Evolutionary conservation across 2,329 filamentous ascomycete genomes (phyloP).

Genomic region (Plenodomus biglobosus): DNA sequence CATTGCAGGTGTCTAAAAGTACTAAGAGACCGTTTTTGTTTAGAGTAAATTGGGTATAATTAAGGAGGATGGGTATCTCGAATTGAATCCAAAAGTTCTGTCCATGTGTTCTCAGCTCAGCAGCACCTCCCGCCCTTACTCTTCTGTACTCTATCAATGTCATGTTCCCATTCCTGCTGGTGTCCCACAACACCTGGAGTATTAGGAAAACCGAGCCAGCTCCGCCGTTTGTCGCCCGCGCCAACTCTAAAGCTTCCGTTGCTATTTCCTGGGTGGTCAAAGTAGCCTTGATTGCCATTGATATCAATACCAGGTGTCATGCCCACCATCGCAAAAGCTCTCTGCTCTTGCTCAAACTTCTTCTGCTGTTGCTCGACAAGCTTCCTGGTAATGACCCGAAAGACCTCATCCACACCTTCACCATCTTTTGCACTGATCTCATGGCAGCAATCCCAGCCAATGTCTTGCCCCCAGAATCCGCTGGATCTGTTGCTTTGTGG

Average conservation of each 20-base stretch:
- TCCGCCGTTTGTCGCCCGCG: slow-evolving; percentile 63
- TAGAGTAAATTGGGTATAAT: slow-evolving; percentile 8
- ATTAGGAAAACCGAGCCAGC: slow-evolving; percentile 65
- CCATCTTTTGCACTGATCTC: slow-evolving; percentile 94
- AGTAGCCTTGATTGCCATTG: slow-evolving; percentile 47
- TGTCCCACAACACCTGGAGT: slow-evolving; percentile 40
- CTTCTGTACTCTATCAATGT: slow-evolving; percentile 34
- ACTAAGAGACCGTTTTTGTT: too few species aligned
- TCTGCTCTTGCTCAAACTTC: slow-evolving; percentile 54
- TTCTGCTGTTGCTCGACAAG: slow-evolving; percentile 70
- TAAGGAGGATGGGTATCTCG: slow-evolving; percentile 18
- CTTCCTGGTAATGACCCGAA: slow-evolving; percentile 85
- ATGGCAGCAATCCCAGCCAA: slow-evolving; percentile 96
- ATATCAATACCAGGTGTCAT: slow-evolving; percentile 48
- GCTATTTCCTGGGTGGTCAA: slow-evolving; percentile 52
- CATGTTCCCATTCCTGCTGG: slow-evolving; percentile 39
- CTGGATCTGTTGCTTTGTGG: slow-evolving; percentile 59
- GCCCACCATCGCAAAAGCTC: slow-evolving; percentile 47
- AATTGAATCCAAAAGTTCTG: slow-evolving; percentile 7
- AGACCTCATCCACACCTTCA: slow-evolving; percentile 95
- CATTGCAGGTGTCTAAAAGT: too few species aligned
- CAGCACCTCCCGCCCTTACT: slow-evolving; percentile 42
- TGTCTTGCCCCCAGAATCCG: slow-evolving; percentile 87
- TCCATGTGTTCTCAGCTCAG: slow-evolving; percentile 15
- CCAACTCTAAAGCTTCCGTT: slow-evolving; percentile 63